A percentile compares a stretch with the other conserved stretches of the same genome.
Evolutionary conservation across 164 flowering plant species (phyloP).

Genomic region (Stephania japonica): DNA sequence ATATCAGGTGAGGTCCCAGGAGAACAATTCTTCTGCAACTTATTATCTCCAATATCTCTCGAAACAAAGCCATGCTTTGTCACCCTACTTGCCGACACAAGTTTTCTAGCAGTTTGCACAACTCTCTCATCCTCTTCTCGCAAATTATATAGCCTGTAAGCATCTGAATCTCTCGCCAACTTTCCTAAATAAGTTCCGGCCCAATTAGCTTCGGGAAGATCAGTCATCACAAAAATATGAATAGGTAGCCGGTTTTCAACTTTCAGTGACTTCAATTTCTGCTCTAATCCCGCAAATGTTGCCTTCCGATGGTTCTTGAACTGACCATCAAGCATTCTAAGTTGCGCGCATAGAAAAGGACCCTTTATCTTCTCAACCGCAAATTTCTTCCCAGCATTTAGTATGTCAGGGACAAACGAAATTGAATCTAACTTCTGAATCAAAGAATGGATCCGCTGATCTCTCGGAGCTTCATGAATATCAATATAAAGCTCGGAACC

Average conservation of each 20-base stretch:
- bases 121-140: conserved; percentile 51
- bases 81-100: conserved; percentile 39
- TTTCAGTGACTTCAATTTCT: conserved; percentile 46
- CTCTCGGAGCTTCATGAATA: conserved; percentile 51
- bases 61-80: conserved; percentile 29
- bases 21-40: conserved; percentile 25
- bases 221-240: conserved; percentile 89
- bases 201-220: conserved; percentile 83
- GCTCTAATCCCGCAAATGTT: conserved; percentile 55
- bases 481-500: conserved; percentile 80
- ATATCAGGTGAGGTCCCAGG: conserved; percentile 42
- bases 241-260: conserved; percentile 37
- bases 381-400: conserved; percentile 56
- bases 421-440: conserved; percentile 56
- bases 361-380: conserved; percentile 44
- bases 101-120: conserved; percentile 36
- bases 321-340: conserved; percentile 92
- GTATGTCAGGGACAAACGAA: conserved; percentile 71
- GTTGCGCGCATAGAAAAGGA: conserved; percentile 88
- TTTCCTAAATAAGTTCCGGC: conserved; percentile 69
- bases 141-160: conserved; percentile 50
- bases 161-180: conserved; percentile 40
- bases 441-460: conserved; percentile 50
- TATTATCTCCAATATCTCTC: conserved; percentile 5
- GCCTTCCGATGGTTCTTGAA: conserved; percentile 89